These are phyloP conservation scores for Inonotus hispidus DNA, from an alignment of 1,284 basidiomycete species.

Conservation along the genomic window DNA sequence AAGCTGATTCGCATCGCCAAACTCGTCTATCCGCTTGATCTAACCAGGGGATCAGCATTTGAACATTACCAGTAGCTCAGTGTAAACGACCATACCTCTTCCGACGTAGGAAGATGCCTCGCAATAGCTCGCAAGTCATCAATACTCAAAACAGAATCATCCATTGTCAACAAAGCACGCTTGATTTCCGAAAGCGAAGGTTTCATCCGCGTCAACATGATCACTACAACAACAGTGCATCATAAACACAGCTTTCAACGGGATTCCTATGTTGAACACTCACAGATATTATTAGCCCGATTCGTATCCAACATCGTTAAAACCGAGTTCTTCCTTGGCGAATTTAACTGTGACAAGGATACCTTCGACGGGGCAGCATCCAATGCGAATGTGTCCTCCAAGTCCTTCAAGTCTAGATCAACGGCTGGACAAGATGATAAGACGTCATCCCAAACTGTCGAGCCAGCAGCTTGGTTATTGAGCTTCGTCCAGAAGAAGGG, in stretches of 20 bases:
- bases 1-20: conserved; percentile 62
- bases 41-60: conserved; percentile 25
- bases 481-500: conserved; percentile 92
- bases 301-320: conserved; percentile 75
- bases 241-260: not conserved
- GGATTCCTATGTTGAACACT: conserved; percentile 20
- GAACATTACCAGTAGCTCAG: not conserved
- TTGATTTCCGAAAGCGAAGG: conserved; percentile 58
- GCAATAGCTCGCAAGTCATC: conserved; percentile 73
- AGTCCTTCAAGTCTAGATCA: conserved; percentile 61
- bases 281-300: conserved; percentile 81
- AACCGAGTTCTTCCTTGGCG: conserved; percentile 50
- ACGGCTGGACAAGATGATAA: conserved; percentile 26
- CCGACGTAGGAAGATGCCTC: conserved; percentile 67
- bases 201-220: conserved; percentile 78
- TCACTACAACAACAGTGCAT: conserved; percentile 40
- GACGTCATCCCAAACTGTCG: conserved; percentile 73
- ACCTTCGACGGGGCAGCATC: conserved; percentile 41
- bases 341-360: conserved; percentile 36
- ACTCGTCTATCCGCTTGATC: conserved; percentile 60
- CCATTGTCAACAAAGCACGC: conserved; percentile 60
- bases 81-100: conserved; percentile 51
- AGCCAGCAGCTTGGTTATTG: conserved; percentile 34
- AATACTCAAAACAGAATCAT: conserved; percentile 58
- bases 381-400: conserved; percentile 71